Base-by-base conservation (phyloP, 306 rosid species). In the Canavalia gladiata region DNA sequence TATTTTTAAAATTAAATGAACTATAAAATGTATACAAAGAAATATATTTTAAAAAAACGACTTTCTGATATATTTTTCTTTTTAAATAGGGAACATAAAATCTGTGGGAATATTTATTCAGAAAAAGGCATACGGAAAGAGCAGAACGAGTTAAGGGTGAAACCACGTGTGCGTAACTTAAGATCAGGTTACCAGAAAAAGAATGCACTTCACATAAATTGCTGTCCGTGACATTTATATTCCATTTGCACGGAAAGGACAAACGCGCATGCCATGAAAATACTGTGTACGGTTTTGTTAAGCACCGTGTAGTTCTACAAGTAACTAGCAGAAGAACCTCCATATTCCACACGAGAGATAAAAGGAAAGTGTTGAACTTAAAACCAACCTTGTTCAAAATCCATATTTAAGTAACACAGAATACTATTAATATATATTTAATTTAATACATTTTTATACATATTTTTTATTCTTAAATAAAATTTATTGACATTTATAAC, bases 231-330 rank as follows among this genome's bases (percentile, higher is more conserved):
- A 59, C 72, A 51, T 81, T 64, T 57, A 33, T 68, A 72, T 72
- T 86, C 87, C 63, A 30, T 72, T 58, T 80, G 81, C 74, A 18
- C 55, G 81, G n/a, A 76, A 57, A 58, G 25, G 81, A 68, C 78
- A 43, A 42, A 37, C 2, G 70, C 47, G 75, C 84, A 64, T 51
- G 81, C 76, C 68, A 58, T 35, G 30, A 59, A 12, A 66, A 37
- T 4, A 37, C 41, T 37, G 41, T 37, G 41, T 37, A 37, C 81
- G 54, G 70, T 29, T 68, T 43, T 9, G 43, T 28, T 39, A 59
- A 55, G 46, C 28, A 63, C 51, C 50, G 1, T 46, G 35, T 18
- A 3, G 34, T 59, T n/a, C n/a, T 49, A 67, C 49, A 47, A 8
- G 39, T 39, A 39, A 55, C 12, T 47, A 33, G 51, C 37, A 29